Base-by-base conservation (phyloP, 768 basidiomycete genomes). In the Amanita subjunquillea region DNA sequence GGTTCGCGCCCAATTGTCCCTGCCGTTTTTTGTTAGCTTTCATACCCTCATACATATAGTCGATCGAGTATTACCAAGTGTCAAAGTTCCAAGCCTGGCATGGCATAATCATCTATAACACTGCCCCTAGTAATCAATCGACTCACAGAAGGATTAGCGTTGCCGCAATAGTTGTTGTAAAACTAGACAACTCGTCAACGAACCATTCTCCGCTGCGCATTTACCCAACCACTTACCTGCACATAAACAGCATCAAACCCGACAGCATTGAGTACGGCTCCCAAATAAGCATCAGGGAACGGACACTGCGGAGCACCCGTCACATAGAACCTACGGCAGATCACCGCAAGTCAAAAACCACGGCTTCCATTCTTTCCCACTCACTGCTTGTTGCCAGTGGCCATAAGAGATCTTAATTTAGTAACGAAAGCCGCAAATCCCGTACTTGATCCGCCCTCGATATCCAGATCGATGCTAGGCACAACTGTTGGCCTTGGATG, bases 201-300 rank as follows among this genome's bases (percentile, higher is more conserved):
- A 36, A 4, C 2, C n/a, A 50, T 7, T 43, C 6, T 6, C 32
- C 42, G 34, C 36, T 32, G 6, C 1, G 17, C 17, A 23, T 47
- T 2, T 5, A 34, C 13, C 12, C 13, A 51, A 60, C 48, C 41
- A 70, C 77, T 72, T 64, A 83, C 79, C 63, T 83, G 83, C 38
- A 84, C 82, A 60, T 82, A 83, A 51, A 85, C 67, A 1, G 79
- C 79, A 64, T 85, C 83, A 55, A 83, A 85, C 0, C 69, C 70
- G 20, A 78, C 82, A n/a, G 71, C 67, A 58, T 82, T 73, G 53
- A 85, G 66, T 46, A 77, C 73, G 9, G 69, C 59, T 8, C 78
- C 76, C 5, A 84, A 60, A 59, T 71, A 71, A 3, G 75, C 77
- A 60, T 84, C 83, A 0, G 83, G 81, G 69, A 75, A 85, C 4